phyloP scores from a whole-genome alignment of 2,329 filamentous ascomycete species.

The Colletotrichum sp. region DNA sequence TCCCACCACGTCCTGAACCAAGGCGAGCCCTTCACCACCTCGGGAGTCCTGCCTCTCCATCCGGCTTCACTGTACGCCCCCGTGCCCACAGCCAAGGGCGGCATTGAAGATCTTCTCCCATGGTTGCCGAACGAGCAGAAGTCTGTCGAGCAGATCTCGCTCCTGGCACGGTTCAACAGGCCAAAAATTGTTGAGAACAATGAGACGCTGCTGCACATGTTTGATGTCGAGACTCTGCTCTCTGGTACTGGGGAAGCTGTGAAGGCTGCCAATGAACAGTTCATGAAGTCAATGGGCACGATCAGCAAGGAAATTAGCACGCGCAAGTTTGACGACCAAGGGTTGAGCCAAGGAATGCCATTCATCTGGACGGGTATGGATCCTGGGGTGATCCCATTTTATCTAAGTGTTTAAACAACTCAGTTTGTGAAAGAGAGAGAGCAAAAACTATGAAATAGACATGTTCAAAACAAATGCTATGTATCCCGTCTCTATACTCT shows the following conservation, averaged over 20 bases:
- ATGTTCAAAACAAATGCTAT: neutral
- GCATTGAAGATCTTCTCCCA: neutral
- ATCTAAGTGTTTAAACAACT: neutral
- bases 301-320: neutral
- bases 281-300: neutral
- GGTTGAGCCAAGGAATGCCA: constrained; percentile 51
- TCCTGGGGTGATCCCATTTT: neutral
- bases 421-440: rapidly evolving
- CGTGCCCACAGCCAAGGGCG: neutral
- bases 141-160: neutral
- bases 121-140: neutral
- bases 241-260: neutral
- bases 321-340: constrained; percentile 43
- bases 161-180: neutral
- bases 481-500: neutral
- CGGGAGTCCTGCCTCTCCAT: neutral
- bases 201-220: neutral
- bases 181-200: neutral
- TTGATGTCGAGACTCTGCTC: neutral
- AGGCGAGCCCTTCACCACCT: neutral
- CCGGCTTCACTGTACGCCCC: neutral
- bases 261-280: neutral
- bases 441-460: rapidly evolving
- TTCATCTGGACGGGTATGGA: constrained; percentile 37
- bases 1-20: neutral